Evolutionary conservation across 139 green algal species (phyloP), one percentile per base, ranked within the genome.

Genomic region (Chlorella vulgaris): DNA sequence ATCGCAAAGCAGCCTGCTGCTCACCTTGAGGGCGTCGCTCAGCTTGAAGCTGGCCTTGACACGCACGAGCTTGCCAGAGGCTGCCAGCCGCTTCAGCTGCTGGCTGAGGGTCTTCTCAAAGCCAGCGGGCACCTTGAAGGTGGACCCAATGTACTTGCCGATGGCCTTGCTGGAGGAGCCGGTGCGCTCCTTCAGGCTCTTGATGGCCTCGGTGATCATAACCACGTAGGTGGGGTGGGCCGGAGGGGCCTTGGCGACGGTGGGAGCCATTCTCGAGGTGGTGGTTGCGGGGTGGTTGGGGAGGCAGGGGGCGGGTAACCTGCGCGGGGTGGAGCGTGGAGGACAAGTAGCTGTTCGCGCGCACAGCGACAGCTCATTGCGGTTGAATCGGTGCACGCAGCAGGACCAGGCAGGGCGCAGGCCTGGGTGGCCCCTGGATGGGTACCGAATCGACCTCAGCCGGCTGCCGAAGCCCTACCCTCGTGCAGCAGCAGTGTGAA

Each of bases 71-170:
- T 92, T 93, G 53, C 88, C 90, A 21, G 50, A 26, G 22, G 77
- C 77, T 24, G 68, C 80, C 60, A 90, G 67, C 13, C 85, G 89
- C 90, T 91, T 93, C 29, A 93, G 62, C 70, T 91, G 85, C 13
- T 55, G 78, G 19, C 69, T 76, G 26, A 92, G 82, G 15, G 79
- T 83, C 86, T 94, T 94, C 71, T 88, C 85, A 76, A 81, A 93
- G 75, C 82, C 86, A 50, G 71, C 73, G 10, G 83, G 75, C 28
- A 87, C 42, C 74, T 86, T 86, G 88, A 93, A 90, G 80, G 91
- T 94, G 55, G 77, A 75, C n/a, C 84, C 86, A 43, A 97, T 86
- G 75, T 84, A 90, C 93, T 97, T 97, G 82, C 85, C 90, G 71
- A 97, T 96, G 69, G 93, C 93, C 7, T 78, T 81, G 40, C 87